These are phyloP conservation scores for Metschnikowia henanensis DNA, from an alignment of 805 yeast species.

Conservation along the genomic window DNA sequence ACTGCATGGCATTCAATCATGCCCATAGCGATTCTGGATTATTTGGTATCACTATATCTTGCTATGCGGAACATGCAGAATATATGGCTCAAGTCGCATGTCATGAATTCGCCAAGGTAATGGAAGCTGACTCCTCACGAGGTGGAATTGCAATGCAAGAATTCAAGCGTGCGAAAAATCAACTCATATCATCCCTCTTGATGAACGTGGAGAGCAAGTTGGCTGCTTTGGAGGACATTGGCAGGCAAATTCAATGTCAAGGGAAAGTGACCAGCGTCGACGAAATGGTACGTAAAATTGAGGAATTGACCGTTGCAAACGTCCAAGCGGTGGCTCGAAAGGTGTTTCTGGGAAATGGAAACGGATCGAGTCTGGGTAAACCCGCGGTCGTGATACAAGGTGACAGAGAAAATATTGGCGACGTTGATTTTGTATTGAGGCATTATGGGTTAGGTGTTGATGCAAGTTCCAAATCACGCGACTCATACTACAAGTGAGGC, in stretches of 20 bases:
- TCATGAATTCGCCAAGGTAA: slow-evolving; percentile 35
- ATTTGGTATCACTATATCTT: slow-evolving; percentile 84
- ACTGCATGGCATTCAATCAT: slow-evolving; percentile 85
- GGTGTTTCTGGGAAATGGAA: slow-evolving; percentile 65
- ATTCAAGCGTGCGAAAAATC: slow-evolving; percentile 89
- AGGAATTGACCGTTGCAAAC: slow-evolving; percentile 63
- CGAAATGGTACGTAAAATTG: slow-evolving; percentile 82
- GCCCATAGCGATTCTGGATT: slow-evolving; percentile 88
- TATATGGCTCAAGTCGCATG: slow-evolving; percentile 79
- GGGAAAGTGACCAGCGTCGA: slow-evolving; percentile 70
- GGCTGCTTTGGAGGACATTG: slow-evolving; percentile 94
- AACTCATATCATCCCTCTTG: slow-evolving; percentile 78
- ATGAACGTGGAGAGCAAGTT: slow-evolving; percentile 93
- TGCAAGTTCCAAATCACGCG: no score
- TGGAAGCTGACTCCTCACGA: slow-evolving; percentile 34
- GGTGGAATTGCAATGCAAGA: slow-evolving; percentile 70
- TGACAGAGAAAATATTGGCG: slow-evolving; percentile 81
- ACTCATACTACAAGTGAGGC: no score
- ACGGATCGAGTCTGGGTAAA: slow-evolving; percentile 47
- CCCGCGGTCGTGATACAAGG: slow-evolving; percentile 95
- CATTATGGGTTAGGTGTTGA: slow-evolving; percentile 75
- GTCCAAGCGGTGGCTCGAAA: slow-evolving; percentile 71
- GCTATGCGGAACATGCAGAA: slow-evolving; percentile 84
- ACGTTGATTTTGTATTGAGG: slow-evolving; percentile 62
- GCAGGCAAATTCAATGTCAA: slow-evolving; percentile 89